Percentiles rank a stretch among this genome's conserved stretches.
Evolutionary conservation across 768 basidiomycete species (phyloP).

Genomic region (Mycena galopus): DNA sequence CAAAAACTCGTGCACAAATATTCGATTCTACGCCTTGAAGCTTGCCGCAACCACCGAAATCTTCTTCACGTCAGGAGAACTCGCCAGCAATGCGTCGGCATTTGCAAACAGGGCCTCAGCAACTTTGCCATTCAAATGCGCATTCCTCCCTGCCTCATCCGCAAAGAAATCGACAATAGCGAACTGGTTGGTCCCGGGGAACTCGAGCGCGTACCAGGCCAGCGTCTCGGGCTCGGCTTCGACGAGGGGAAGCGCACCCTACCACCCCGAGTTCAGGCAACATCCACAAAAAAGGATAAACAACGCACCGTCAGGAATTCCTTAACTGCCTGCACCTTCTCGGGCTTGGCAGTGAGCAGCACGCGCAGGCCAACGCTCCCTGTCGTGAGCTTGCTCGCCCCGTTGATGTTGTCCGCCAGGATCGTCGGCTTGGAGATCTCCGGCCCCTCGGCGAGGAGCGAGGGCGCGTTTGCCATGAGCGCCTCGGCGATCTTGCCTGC

Average conservation of each 20-base stretch:
- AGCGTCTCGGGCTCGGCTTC: slow-evolving; percentile 50
- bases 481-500: slow-evolving; percentile 51
- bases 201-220: slow-evolving; percentile 55
- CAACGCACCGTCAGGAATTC: slow-evolving; percentile 52
- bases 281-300: not conserved
- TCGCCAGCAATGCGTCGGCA: slow-evolving; percentile 47
- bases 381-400: slow-evolving; percentile 35
- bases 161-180: slow-evolving; percentile 55
- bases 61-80: slow-evolving; percentile 46
- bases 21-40: slow-evolving; percentile 35
- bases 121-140: slow-evolving; percentile 51
- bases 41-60: slow-evolving; percentile 52
- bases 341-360: slow-evolving; percentile 51
- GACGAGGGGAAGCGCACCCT: slow-evolving; percentile 51
- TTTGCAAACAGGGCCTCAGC: slow-evolving; percentile 50
- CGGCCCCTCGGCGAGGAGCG: slow-evolving; percentile 44
- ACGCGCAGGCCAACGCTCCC: slow-evolving; percentile 51
- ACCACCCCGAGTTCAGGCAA: not conserved
- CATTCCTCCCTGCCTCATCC: slow-evolving; percentile 46
- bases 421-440: slow-evolving; percentile 45
- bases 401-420: slow-evolving; percentile 48
- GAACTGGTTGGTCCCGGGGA: slow-evolving; percentile 51
- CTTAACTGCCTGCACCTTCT: slow-evolving; percentile 49
- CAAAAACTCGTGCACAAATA: too few species aligned
- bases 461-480: slow-evolving; percentile 47